Evolutionary conservation across 495 filamentous ascomycete genomes (phyloP).

Genomic region (Trichoderma reesei): DNA sequence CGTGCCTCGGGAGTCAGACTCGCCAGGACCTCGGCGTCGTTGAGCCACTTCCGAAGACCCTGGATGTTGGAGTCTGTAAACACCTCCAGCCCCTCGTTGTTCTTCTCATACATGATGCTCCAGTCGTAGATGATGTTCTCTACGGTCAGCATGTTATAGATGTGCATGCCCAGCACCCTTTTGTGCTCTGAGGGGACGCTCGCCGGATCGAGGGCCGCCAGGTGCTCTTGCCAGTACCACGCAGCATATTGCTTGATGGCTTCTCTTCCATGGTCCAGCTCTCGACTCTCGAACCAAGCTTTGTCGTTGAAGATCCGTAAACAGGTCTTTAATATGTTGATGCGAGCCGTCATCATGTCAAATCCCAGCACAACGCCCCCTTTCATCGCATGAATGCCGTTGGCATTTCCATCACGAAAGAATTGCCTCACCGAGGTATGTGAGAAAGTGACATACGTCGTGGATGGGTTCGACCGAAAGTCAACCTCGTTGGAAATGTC

Average conservation of each 20-base stretch:
- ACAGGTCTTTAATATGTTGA: slow-evolving; percentile 4
- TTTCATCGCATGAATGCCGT: neutral
- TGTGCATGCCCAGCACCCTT: neutral
- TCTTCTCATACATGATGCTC: slow-evolving; percentile 12
- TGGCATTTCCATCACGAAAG: slow-evolving; percentile 18
- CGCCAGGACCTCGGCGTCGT: neutral
- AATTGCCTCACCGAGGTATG: slow-evolving; percentile 28
- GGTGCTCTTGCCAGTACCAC: slow-evolving; percentile 14
- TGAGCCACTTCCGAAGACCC: slow-evolving; percentile 5
- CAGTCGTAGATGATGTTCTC: slow-evolving; percentile 11
- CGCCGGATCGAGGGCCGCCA: neutral
- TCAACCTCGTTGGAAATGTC: slow-evolving; percentile 19
- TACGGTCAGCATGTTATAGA: slow-evolving; percentile 12
- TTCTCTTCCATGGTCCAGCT: neutral
- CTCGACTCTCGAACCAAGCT: neutral
- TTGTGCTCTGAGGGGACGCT: slow-evolving; percentile 2
- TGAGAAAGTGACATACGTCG: slow-evolving; percentile 26
- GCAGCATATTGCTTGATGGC: slow-evolving; percentile 11
- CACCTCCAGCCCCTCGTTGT: slow-evolving; percentile 9
- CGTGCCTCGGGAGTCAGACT: neutral
- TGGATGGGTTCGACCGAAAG: slow-evolving; percentile 22
- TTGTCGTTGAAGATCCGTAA: slow-evolving; percentile 9
- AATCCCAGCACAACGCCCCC: slow-evolving; percentile 4
- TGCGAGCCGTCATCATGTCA: slow-evolving; percentile 6
- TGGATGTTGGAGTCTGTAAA: slow-evolving; percentile 10